Conservation (phyloP, 1,284 basidiomycete genomes). For the Puccinia novopanici region DNA sequence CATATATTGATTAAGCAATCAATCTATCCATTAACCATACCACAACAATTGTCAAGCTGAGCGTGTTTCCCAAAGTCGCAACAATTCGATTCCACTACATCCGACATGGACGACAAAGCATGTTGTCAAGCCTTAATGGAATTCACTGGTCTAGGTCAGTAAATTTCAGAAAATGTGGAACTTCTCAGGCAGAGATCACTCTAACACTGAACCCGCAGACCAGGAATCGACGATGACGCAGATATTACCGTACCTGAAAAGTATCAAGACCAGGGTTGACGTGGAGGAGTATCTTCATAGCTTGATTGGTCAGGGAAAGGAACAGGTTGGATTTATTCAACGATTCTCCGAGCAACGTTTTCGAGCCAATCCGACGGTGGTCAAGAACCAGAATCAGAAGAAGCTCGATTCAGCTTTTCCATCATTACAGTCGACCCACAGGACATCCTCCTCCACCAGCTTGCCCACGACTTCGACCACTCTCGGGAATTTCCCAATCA, state of each 20-base stretch:
- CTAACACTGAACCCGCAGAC: not conserved
- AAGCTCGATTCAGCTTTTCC: constrained; percentile 30
- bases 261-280: not conserved
- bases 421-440: constrained; percentile 15
- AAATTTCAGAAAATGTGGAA: not conserved
- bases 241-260: constrained; percentile 26
- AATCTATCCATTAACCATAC: no score
- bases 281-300: constrained; percentile 17
- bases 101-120: constrained; percentile 3
- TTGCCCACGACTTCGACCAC: not conserved
- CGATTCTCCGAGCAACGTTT: constrained; percentile 6
- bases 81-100: not conserved
- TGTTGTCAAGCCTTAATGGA: constrained; percentile 14
- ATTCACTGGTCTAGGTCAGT: constrained; percentile 31
- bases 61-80: not conserved
- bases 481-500: constrained; percentile 1
- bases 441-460: not conserved
- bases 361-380: not conserved
- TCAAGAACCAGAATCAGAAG: not conserved
- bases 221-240: constrained; percentile 23
- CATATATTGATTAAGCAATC: no score
- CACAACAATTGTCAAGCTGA: not conserved
- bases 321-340: constrained; percentile 15
- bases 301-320: constrained; percentile 6
- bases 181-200: no score